These are phyloP conservation scores for Metarhizium brunneum DNA, from an alignment of 2,329 filamentous ascomycete species.

Conservation along the genomic window DNA sequence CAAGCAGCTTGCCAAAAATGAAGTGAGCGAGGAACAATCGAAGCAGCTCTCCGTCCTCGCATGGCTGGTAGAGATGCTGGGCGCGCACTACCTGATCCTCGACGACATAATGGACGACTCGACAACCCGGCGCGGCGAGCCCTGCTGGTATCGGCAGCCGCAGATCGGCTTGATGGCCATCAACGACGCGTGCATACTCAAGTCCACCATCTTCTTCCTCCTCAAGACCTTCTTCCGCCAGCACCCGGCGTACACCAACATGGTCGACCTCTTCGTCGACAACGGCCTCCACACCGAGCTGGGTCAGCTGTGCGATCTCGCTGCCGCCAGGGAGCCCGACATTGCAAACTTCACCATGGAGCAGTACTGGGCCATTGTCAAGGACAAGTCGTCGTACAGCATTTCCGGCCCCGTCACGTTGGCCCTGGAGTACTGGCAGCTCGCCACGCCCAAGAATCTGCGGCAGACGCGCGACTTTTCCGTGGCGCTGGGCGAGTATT, in stretches of 20 bases:
- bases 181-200: slow-evolving; percentile 96
- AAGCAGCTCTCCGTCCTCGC: slow-evolving; percentile 79
- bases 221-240: slow-evolving; percentile 88
- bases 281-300: slow-evolving; percentile 87
- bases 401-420: slow-evolving; percentile 95
- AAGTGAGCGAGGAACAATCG: slow-evolving; percentile 60
- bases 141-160: slow-evolving; percentile 90
- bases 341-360: slow-evolving; percentile 89
- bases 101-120: slow-evolving; percentile 98
- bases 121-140: slow-evolving; percentile 84
- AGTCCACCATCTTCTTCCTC: slow-evolving; percentile 78
- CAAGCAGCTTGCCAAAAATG: background rate
- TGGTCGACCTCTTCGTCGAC: slow-evolving; percentile 94
- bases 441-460: slow-evolving; percentile 80
- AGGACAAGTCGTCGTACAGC: slow-evolving; percentile 99
- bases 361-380: slow-evolving; percentile 96
- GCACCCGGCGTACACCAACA: slow-evolving; percentile 79
- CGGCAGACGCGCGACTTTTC: slow-evolving; percentile 83
- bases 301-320: slow-evolving; percentile 88
- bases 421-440: slow-evolving; percentile 72
- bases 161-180: slow-evolving; percentile 92
- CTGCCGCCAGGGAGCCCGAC: slow-evolving; percentile 85
- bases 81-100: slow-evolving; percentile 95
- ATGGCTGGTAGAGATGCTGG: slow-evolving; percentile 96
- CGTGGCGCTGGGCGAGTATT: slow-evolving; percentile 95